Percentiles rank a stretch among this genome's conserved stretches.
Conservation (phyloP, 768 basidiomycete species). For the Boletus tomentosulus region DNA sequence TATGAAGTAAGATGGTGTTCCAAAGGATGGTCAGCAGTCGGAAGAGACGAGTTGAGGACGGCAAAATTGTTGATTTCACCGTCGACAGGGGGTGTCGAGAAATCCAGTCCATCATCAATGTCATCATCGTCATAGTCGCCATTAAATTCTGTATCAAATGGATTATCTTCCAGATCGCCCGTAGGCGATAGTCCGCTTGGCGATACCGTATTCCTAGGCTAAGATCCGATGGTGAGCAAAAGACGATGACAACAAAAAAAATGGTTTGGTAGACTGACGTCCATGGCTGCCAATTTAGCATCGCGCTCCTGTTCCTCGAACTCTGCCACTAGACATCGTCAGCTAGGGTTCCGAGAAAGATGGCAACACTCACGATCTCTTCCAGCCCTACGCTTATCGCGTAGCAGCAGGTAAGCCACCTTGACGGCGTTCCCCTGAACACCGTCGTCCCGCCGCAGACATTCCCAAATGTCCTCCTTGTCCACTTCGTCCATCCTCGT, state of each 20-base stretch:
- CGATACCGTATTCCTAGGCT: slow-evolving; percentile 72
- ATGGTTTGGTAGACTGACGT: slow-evolving; percentile 51
- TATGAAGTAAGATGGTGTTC: slow-evolving; percentile 74
- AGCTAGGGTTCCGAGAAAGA: not conserved
- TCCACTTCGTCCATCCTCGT: slow-evolving; percentile 67
- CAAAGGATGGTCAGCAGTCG: slow-evolving; percentile 57
- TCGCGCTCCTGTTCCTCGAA: slow-evolving; percentile 86
- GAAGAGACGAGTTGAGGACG: slow-evolving; percentile 86
- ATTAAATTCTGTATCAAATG: slow-evolving; percentile 74
- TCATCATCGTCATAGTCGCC: slow-evolving; percentile 45
- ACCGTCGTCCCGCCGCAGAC: slow-evolving; percentile 78
- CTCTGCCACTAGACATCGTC: slow-evolving; percentile 51
- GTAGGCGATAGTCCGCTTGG: slow-evolving; percentile 64
- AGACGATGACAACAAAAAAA: not conserved
- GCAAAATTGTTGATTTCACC: slow-evolving; percentile 63
- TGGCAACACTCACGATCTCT: slow-evolving; percentile 65
- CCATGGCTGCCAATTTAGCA: slow-evolving; percentile 73
- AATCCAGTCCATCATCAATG: slow-evolving; percentile 50
- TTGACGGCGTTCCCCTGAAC: slow-evolving; percentile 89
- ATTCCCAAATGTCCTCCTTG: slow-evolving; percentile 85
- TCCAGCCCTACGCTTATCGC: slow-evolving; percentile 82
- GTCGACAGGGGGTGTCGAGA: slow-evolving; percentile 37
- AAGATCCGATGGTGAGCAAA: slow-evolving; percentile 4
- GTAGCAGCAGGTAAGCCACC: slow-evolving; percentile 90
- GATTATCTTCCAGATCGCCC: slow-evolving; percentile 66